These are phyloP conservation scores for Salix koriyanagi DNA, from an alignment of 345 rosid genomes.

Conservation along the genomic window DNA sequence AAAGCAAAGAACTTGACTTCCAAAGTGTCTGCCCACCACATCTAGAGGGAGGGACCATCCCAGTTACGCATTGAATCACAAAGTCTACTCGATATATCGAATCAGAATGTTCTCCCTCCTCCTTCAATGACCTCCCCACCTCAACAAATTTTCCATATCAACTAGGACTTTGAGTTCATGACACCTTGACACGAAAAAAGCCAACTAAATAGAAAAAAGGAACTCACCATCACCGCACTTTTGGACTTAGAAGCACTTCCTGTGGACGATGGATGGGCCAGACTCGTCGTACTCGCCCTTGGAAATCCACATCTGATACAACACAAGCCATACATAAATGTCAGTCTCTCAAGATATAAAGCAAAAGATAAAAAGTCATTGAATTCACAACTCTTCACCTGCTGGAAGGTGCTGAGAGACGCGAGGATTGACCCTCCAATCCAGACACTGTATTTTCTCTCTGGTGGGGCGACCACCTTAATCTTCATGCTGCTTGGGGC, in stretches of 20 bases:
- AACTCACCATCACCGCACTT: constrained; percentile 41
- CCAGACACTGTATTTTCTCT: constrained; percentile 69
- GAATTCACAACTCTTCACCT: constrained; percentile 25
- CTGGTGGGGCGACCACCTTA: constrained; percentile 60
- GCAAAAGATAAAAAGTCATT: too few relatives aligned
- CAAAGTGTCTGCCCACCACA: constrained; percentile 25
- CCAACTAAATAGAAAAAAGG: constrained; percentile 36
- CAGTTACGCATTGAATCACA: constrained; percentile 4
- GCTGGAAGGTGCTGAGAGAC: constrained; percentile 68
- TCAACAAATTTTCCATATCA: constrained; percentile 23
- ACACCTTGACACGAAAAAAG: constrained; percentile 35
- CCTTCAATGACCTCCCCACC: constrained; percentile 25
- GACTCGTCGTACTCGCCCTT: constrained; percentile 63
- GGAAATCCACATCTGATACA: constrained; percentile 58
- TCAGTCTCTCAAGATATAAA: not conserved
- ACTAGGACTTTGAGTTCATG: constrained; percentile 32
- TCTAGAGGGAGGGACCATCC: constrained; percentile 17
- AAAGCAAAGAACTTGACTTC: constrained; percentile 16
- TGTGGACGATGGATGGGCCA: constrained; percentile 66
- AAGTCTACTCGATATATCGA: constrained; percentile 19
- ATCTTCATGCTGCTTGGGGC: constrained; percentile 71
- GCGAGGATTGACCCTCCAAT: constrained; percentile 75
- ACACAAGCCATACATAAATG: not conserved
- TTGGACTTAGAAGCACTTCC: constrained; percentile 53
- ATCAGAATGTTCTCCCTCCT: not conserved